Conservation (phyloP, 108 stramenopile species). For the Aurantiochytrium sp. region DNA sequence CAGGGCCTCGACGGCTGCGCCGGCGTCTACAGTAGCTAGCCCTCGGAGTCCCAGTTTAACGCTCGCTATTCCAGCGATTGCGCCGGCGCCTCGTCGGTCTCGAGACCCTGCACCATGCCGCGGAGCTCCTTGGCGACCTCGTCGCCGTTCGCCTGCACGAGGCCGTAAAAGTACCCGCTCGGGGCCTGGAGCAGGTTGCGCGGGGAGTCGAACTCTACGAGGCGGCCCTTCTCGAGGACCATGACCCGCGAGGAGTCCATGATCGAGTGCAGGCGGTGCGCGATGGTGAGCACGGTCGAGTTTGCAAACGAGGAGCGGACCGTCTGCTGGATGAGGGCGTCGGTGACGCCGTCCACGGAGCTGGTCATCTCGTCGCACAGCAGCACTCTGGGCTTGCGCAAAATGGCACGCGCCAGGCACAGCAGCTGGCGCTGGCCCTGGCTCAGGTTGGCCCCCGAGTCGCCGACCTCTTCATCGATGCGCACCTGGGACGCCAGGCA, state of each 20-base stretch:
- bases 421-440: slow-evolving; percentile 94
- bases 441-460: slow-evolving; percentile 80
- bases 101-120: background rate
- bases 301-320: slow-evolving; percentile 65
- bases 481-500: slow-evolving; percentile 53
- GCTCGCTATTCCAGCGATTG: too few species aligned
- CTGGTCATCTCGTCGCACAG: slow-evolving; percentile 91
- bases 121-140: background rate
- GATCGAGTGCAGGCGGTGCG: slow-evolving; percentile 55
- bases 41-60: too few species aligned
- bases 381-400: slow-evolving; percentile 66
- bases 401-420: slow-evolving; percentile 85
- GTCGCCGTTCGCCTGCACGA: slow-evolving; percentile 42
- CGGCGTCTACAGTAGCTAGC: too few species aligned
- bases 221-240: slow-evolving; percentile 40
- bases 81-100: background rate
- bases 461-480: slow-evolving; percentile 68
- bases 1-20: too few species aligned
- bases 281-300: slow-evolving; percentile 77
- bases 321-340: slow-evolving; percentile 76
- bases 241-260: slow-evolving; percentile 43
- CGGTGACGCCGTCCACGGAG: slow-evolving; percentile 83
- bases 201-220: slow-evolving; percentile 47
- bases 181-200: slow-evolving; percentile 36
- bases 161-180: slow-evolving; percentile 30